These are phyloP conservation scores for Botrytis fabae DNA, from an alignment of 2,329 filamentous ascomycete species.

Conservation along the genomic window DNA sequence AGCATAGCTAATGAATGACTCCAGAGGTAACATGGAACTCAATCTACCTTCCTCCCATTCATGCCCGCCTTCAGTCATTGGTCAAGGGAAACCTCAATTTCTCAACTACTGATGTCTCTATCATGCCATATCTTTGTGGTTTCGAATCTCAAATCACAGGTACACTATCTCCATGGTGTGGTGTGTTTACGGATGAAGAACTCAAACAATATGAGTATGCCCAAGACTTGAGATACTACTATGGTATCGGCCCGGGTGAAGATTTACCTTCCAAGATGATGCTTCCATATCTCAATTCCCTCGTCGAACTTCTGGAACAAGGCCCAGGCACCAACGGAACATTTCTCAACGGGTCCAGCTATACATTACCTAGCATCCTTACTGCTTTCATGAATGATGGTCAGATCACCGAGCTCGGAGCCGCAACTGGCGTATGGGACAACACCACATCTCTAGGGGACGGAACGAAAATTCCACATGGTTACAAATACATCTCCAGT, in stretches of 20 bases:
- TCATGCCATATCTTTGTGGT: constrained; percentile 69
- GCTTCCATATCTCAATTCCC: constrained; percentile 58
- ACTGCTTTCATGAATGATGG: constrained; percentile 66
- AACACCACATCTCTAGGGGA: constrained; percentile 32
- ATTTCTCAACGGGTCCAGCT: constrained; percentile 48
- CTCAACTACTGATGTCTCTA: constrained; percentile 52
- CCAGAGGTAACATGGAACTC: constrained; percentile 8
- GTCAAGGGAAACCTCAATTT: constrained; percentile 53
- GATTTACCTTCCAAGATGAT: constrained; percentile 57
- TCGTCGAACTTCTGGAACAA: constrained; percentile 53
- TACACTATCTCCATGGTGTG: constrained; percentile 60
- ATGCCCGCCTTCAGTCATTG: neutral
- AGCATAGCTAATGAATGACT: neutral
- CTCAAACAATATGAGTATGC: constrained; percentile 65
- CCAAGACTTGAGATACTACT: constrained; percentile 69
- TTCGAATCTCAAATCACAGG: constrained; percentile 70
- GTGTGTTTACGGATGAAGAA: constrained; percentile 61
- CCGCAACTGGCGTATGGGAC: constrained; percentile 62
- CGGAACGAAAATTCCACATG: constrained; percentile 47
- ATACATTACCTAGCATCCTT: constrained; percentile 56
- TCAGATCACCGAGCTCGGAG: constrained; percentile 62
- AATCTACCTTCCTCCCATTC: constrained; percentile 18
- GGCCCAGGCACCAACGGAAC: constrained; percentile 53
- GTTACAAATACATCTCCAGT: constrained; percentile 55
- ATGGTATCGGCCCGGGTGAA: constrained; percentile 60